Conservation (phyloP, 1,284 basidiomycete genomes). For the Irpex sp. region DNA sequence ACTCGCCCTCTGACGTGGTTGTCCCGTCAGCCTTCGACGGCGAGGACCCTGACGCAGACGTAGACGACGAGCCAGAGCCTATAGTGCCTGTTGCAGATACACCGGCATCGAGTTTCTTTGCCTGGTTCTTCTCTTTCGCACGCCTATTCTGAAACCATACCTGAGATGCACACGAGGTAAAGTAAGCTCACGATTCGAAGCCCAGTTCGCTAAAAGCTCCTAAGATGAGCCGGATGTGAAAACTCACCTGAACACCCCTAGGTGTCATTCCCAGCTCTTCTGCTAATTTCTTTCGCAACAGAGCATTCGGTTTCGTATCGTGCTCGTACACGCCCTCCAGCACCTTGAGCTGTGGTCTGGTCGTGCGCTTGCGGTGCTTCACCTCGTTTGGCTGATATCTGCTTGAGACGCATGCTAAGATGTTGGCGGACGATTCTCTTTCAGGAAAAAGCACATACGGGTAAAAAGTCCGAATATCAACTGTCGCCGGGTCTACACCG, state of each 20-base stretch:
- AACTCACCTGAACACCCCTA: conserved; percentile 84
- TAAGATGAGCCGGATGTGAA: not conserved
- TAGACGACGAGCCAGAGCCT: not conserved
- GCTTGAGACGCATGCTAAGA: not conserved
- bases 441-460: conserved; percentile 29
- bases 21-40: not conserved
- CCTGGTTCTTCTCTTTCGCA: conserved; percentile 10
- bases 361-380: conserved; percentile 87
- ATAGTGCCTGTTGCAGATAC: not conserved
- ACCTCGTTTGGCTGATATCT: conserved; percentile 81
- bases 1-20: not conserved
- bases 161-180: not conserved
- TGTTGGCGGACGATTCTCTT: not conserved
- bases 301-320: conserved; percentile 88
- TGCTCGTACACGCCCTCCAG: conserved; percentile 82
- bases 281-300: conserved; percentile 75
- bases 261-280: conserved; percentile 86
- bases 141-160: conserved; percentile 12
- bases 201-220: not conserved
- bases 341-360: conserved; percentile 78
- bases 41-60: not conserved
- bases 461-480: conserved; percentile 72
- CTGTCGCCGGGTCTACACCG: conserved; percentile 55
- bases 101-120: not conserved
- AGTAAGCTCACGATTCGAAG: not conserved